A percentile compares a stretch with the other conserved stretches of the same genome.
phyloP scores from a whole-genome alignment of 331 rosid species.

The Pyrus hybrid region DNA sequence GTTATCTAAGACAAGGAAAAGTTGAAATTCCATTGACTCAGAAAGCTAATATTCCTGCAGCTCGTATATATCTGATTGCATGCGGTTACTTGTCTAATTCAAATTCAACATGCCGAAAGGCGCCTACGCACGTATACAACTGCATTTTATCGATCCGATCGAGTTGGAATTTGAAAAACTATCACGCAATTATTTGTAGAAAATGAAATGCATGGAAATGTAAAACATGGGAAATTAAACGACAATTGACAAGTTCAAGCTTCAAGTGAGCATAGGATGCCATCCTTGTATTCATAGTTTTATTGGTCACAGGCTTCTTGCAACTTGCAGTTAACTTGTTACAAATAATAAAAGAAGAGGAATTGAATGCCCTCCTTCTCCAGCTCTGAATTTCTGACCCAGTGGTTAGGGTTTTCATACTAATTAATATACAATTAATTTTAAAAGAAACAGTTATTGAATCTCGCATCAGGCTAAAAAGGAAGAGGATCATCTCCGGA shows the following conservation, averaged over 20 bases:
- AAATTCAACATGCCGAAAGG: not conserved
- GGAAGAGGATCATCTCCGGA: too few species aligned
- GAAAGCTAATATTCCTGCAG: not conserved
- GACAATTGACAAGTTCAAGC: not conserved
- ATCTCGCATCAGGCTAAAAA: not conserved
- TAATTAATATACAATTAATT: not conserved
- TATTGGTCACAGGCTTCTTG: not conserved
- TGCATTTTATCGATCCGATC: not conserved
- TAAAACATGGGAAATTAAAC: not conserved
- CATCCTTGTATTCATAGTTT: not conserved
- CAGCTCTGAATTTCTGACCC: too few species aligned
- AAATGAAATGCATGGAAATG: not conserved
- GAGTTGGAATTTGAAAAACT: not conserved
- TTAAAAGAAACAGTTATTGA: too few species aligned
- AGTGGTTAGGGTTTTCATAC: too few species aligned
- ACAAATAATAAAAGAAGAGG: too few species aligned
- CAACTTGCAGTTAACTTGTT: not conserved
- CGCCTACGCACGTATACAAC: not conserved
- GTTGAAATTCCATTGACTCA: not conserved
- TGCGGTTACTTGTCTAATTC: not conserved
- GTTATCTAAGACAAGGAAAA: slow-evolving; percentile 1
- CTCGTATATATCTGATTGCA: not conserved
- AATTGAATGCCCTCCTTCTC: too few species aligned
- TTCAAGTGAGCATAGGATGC: not conserved
- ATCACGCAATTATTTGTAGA: not conserved